These are phyloP conservation scores for Acer yangbiense DNA, from an alignment of 345 rosid species.

Conservation along the genomic window DNA sequence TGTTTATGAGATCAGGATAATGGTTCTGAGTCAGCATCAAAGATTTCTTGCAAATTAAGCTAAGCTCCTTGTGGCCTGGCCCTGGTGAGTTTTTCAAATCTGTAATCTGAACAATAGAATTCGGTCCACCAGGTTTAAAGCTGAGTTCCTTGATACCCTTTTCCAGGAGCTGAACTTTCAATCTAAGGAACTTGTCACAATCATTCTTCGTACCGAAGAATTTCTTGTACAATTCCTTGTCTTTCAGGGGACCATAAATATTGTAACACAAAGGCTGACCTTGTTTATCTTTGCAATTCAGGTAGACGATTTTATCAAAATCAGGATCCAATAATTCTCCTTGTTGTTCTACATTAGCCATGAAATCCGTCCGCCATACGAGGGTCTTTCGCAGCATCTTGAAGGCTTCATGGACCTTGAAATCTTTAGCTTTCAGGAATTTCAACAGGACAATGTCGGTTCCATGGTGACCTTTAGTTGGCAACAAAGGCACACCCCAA, in stretches of 20 bases:
- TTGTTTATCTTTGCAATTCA: constrained; percentile 39
- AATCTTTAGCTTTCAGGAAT: constrained; percentile 49
- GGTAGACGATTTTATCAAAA: constrained; percentile 27
- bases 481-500: constrained; percentile 65
- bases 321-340: constrained; percentile 15
- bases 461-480: constrained; percentile 52
- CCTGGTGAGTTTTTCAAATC: constrained; percentile 50
- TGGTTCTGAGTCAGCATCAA: constrained; percentile 34
- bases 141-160: constrained; percentile 38
- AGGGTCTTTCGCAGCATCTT: constrained; percentile 51
- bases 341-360: constrained; percentile 25
- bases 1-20: constrained; percentile 55
- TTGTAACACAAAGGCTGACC: constrained; percentile 52
- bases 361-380: constrained; percentile 47
- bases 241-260: constrained; percentile 37
- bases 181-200: constrained; percentile 36
- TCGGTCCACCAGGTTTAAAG: constrained; percentile 45
- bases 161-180: constrained; percentile 47
- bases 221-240: constrained; percentile 27
- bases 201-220: constrained; percentile 31
- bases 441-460: constrained; percentile 49
- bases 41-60: constrained; percentile 26
- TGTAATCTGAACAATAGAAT: constrained; percentile 51
- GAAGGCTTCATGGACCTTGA: constrained; percentile 49
- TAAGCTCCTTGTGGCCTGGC: constrained; percentile 38